Percentiles rank a stretch among this genome's conserved stretches.
phyloP scores from a whole-genome alignment of 2,329 filamentous ascomycete genomes.

The Arthroderma uncinatum region DNA sequence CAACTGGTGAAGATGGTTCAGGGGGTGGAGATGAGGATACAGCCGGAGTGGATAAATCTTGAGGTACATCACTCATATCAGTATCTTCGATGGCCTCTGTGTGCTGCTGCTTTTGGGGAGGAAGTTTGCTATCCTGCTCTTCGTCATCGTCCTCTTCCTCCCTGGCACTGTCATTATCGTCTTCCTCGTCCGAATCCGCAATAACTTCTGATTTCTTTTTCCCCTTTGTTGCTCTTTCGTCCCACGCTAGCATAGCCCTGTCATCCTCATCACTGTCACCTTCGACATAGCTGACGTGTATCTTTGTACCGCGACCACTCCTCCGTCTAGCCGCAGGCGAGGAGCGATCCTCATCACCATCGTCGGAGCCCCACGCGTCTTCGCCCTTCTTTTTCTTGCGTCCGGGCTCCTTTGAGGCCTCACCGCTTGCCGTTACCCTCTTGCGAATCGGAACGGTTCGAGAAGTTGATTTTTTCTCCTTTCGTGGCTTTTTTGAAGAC shows the following conservation, averaged over 20 bases:
- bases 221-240: constrained; percentile 21
- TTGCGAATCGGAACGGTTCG: constrained; percentile 23
- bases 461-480: constrained; percentile 21
- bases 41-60: constrained; percentile 9
- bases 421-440: constrained; percentile 22
- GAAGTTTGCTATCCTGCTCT: background rate
- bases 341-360: constrained; percentile 33
- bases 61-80: constrained; percentile 11
- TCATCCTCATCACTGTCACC: constrained; percentile 37
- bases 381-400: constrained; percentile 28
- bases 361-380: constrained; percentile 33
- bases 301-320: constrained; percentile 28
- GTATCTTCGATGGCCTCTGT: constrained; percentile 3
- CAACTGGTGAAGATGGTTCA: background rate
- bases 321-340: constrained; percentile 28
- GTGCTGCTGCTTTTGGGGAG: background rate
- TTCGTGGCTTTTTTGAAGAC: constrained; percentile 8
- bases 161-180: constrained; percentile 21
- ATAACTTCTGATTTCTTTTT: constrained; percentile 21
- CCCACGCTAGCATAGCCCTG: constrained; percentile 31
- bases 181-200: constrained; percentile 15
- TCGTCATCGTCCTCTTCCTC: constrained; percentile 5
- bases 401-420: constrained; percentile 20
- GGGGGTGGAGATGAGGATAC: background rate
- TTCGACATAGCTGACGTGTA: constrained; percentile 35